A percentile compares a stretch with the other conserved stretches of the same genome.
phyloP scores from a whole-genome alignment of 441 rosid genomes.

The Aleurites moluccanus region DNA sequence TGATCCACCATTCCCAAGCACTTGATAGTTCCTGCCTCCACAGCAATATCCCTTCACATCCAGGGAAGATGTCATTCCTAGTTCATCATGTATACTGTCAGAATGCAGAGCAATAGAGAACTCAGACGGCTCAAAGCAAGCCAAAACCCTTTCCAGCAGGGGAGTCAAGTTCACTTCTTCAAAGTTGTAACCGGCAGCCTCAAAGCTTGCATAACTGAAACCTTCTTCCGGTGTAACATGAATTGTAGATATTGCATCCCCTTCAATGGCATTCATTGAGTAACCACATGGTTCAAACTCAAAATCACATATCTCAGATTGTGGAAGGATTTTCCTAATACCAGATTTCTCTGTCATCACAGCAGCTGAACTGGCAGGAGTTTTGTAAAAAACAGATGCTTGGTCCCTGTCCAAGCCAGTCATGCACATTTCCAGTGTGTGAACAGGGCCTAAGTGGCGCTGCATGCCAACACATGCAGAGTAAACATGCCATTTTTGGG shows the following conservation, averaged over 20 bases:
- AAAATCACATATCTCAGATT: constrained; percentile 71
- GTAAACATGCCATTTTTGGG: constrained; percentile 74
- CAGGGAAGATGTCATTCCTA: neutral
- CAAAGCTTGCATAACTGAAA: constrained; percentile 83
- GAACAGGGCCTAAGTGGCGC: constrained; percentile 26
- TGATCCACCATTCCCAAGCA: constrained; percentile 50
- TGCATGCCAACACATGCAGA: constrained; percentile 44
- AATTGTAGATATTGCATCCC: constrained; percentile 64
- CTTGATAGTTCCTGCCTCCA: constrained; percentile 46
- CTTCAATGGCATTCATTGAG: constrained; percentile 76
- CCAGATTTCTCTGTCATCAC: constrained; percentile 62
- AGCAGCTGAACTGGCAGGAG: constrained; percentile 43
- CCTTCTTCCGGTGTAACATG: constrained; percentile 83
- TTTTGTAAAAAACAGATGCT: constrained; percentile 64
- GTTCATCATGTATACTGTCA: constrained; percentile 20
- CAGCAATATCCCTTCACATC: constrained; percentile 38
- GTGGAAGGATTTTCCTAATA: constrained; percentile 64
- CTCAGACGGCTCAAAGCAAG: constrained; percentile 59
- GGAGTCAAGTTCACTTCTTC: constrained; percentile 32
- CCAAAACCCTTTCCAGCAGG: constrained; percentile 57
- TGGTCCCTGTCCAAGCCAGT: constrained; percentile 59
- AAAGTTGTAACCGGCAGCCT: constrained; percentile 57
- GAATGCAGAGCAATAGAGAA: constrained; percentile 63
- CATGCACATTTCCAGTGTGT: constrained; percentile 87
- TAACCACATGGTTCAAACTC: constrained; percentile 83